Conservation (phyloP, 306 rosid species). For the Gastrolobium bilobum region DNA sequence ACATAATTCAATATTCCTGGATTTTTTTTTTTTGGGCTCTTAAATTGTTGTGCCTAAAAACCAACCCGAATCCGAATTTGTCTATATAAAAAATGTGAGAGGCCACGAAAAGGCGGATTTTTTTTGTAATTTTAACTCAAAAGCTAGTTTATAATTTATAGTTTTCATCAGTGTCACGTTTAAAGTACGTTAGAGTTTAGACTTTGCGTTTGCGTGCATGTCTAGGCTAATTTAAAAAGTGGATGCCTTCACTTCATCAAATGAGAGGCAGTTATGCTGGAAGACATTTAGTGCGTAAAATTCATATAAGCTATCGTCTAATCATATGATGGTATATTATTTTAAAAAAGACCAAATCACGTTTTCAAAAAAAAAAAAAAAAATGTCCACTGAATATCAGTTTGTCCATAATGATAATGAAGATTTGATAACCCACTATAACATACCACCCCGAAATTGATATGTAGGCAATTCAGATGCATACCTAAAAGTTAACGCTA, state of each 20-base stretch:
- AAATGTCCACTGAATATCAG: too few relatives aligned
- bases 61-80: background rate
- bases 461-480: too few relatives aligned
- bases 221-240: background rate
- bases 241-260: background rate
- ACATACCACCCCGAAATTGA: too few relatives aligned
- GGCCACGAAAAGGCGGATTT: background rate
- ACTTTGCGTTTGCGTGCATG: background rate
- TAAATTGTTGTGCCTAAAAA: background rate
- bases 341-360: background rate
- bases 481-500: too few relatives aligned
- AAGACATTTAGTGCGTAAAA: background rate
- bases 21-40: background rate
- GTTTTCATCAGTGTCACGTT: background rate
- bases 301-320: background rate
- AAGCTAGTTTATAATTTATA: background rate
- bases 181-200: background rate
- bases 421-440: too few relatives aligned
- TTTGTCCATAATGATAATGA: too few relatives aligned
- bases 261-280: background rate
- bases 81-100: background rate
- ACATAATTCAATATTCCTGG: background rate
- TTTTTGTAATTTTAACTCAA: background rate
- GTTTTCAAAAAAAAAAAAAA: too few relatives aligned
- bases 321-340: background rate